Evolutionary conservation across 2,329 filamentous ascomycete genomes (phyloP), one percentile per base, ranked within the genome.

Genomic region (Epichloe gansuensis): DNA sequence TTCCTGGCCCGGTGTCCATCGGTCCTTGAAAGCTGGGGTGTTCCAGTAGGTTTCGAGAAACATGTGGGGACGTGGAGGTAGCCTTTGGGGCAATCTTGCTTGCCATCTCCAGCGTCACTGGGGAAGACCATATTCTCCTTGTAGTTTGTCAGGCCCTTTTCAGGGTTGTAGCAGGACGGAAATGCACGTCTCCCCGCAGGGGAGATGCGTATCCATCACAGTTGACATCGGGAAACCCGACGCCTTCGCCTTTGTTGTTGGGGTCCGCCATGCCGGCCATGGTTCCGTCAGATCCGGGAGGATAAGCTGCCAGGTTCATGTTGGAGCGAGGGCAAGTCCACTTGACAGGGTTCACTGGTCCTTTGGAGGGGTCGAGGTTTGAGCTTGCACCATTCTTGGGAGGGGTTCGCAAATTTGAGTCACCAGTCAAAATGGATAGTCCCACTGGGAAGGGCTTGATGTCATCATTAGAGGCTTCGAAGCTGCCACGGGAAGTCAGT

Each of bases 151-250:
- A 83, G 71, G 52, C 78, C 81, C 46, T 76, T 72, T 43, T 75
- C 65, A 34, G 83, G 84, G 66, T 88, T 77, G 76, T 86, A 88
- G 74, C 85, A 88, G 5, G 81, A 83, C 5, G 85, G 69, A 88
- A 86, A 72, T 85, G 83, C 42, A 87, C 69, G 58, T 88, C 83
- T 52, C 78, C 75, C 41, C 83, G 80, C 45, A 82, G 74, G 54
- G 81, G 81, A 50, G 81, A 82, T 58, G 73, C 74, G 52, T 69
- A 73, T 50, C 78, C 76, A 60, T 85, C 80, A 64, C 87, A 90
- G 61, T 83, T 77, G 63, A 78, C 75, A 62, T 83, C 75, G 31
- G 87, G 87, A 64, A 93, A 85, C n/a, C 80, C 81, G 17, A 75
- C 72, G 56, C 81, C 81, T 45, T 76, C 70, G 48, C 77, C 78